Conservation (phyloP, 2,329 filamentous ascomycete genomes). For the Aureobasidium melanogenum region DNA sequence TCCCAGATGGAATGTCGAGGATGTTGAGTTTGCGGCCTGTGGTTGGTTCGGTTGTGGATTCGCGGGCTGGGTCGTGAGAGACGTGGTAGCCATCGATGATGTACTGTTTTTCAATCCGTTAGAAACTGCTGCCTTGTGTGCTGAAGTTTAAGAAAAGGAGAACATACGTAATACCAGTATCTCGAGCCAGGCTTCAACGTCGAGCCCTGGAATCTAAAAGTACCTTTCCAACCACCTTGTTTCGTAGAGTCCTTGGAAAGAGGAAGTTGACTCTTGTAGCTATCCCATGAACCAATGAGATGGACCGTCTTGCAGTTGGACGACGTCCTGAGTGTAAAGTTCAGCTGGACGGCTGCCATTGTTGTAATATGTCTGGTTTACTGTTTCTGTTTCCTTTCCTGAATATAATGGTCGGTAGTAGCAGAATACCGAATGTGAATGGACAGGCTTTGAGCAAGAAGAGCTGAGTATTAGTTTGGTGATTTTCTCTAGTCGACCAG, state of each 20-base stretch:
- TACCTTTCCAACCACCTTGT: slow-evolving; percentile 87
- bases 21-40: slow-evolving; percentile 96
- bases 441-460: slow-evolving; percentile 35
- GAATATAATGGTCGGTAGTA: neutral
- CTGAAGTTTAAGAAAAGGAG: neutral
- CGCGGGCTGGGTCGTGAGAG: slow-evolving; percentile 86
- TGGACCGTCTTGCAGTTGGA: slow-evolving; percentile 96
- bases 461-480: slow-evolving; percentile 36
- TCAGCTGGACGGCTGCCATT: slow-evolving; percentile 88
- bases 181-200: slow-evolving; percentile 81
- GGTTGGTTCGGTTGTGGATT: slow-evolving; percentile 87
- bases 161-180: slow-evolving; percentile 90
- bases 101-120: slow-evolving; percentile 46
- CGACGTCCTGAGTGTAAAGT: slow-evolving; percentile 92
- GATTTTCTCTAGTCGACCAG: slow-evolving; percentile 29
- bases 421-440: slow-evolving; percentile 19
- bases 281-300: slow-evolving; percentile 96
- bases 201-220: slow-evolving; percentile 85
- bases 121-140: neutral
- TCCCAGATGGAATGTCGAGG: slow-evolving; percentile 69
- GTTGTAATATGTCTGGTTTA: slow-evolving; percentile 15
- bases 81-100: slow-evolving; percentile 99
- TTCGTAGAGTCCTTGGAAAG: slow-evolving; percentile 82
- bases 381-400: slow-evolving; percentile 15
- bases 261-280: slow-evolving; percentile 88